A percentile compares a stretch with the other conserved stretches of the same genome.
Evolutionary conservation across 202 grass and related monocot species (phyloP).

Genomic region (Panicum hallii): DNA sequence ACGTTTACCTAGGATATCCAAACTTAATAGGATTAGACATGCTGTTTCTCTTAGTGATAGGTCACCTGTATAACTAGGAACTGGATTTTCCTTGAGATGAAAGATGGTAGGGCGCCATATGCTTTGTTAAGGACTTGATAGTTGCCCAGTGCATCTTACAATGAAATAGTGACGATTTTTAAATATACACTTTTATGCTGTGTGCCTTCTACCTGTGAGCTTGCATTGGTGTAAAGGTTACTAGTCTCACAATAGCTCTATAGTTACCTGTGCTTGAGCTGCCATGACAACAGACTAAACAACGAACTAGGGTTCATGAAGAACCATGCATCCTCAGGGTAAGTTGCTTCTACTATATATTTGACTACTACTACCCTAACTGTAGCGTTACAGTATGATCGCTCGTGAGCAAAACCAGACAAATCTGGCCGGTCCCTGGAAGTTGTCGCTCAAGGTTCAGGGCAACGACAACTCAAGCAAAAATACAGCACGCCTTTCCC

Average conservation of each 20-base stretch:
- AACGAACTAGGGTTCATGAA: background rate
- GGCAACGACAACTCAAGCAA: background rate
- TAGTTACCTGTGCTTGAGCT: too few species aligned
- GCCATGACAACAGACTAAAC: too few species aligned
- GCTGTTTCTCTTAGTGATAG: conserved; percentile 40
- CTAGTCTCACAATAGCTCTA: too few species aligned
- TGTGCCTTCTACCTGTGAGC: too few species aligned
- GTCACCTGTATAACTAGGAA: conserved; percentile 18
- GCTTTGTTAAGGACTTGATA: conserved; percentile 1
- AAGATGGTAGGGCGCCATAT: background rate
- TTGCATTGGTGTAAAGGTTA: too few species aligned
- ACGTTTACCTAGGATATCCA: conserved; percentile 15
- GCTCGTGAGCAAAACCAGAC: background rate
- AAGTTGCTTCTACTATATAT: background rate
- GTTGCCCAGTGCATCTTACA: too few species aligned
- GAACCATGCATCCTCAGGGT: background rate
- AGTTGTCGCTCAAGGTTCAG: conserved; percentile 1
- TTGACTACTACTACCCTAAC: background rate
- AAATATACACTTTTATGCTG: too few species aligned
- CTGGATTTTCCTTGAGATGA: background rate
- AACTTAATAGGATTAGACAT: conserved; percentile 18
- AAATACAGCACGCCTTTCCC: background rate
- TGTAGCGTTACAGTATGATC: background rate
- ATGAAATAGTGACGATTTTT: too few species aligned
- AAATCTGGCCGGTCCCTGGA: background rate